Evolutionary conservation across 768 basidiomycete genomes (phyloP), one percentile per base, ranked within the genome.

Genomic region (Cubamyces sp.): DNA sequence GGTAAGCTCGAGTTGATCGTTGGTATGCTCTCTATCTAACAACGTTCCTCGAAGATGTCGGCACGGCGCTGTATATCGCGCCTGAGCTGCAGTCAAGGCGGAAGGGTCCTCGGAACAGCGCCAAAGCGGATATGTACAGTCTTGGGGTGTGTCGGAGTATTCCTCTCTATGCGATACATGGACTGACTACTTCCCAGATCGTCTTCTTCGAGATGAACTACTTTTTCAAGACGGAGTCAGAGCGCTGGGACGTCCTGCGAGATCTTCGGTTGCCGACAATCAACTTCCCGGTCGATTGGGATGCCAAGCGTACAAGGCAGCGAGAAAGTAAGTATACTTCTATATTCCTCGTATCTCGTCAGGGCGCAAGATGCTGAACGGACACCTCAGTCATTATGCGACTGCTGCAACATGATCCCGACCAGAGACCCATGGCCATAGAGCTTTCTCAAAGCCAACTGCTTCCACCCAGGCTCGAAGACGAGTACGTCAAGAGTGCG

Each of bases 151-250:
- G 87, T 79, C 9, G 0, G 2, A 23, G 16, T 23, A 28, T 19
- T 18, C 48, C 14, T 14, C 19, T 14, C 46, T 47, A 7, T 25
- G 5, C 25, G 14, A 26, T 3, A 16, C 18, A 5, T 26, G 15
- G 25, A 30, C 26, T 16, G 3, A 15, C 9, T 49, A 16, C 16
- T 3, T 25, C 11, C 21, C 64, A 95, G 92, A 87, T 98, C 66
- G 95, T 97, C 15, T 97, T 97, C 75, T 97, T 98, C 69, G 96
- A 98, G 77, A 96, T 97, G 94, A 95, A 93, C 73, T 92, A 88
- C 74, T 69, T 78, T 18, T 94, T 97, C 75, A 77, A 83, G 12
- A 97, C 95, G 0, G 87, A 85, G 1, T 82, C 91, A 19, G 95
- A 98, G 70, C 86, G 95, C 21, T 90, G 91, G 41, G 86, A 83